A percentile compares a stretch with the other conserved stretches of the same genome.
phyloP scores from a whole-genome alignment of 2,329 filamentous ascomycete species.

The Pseudogymnoascus sp. region DNA sequence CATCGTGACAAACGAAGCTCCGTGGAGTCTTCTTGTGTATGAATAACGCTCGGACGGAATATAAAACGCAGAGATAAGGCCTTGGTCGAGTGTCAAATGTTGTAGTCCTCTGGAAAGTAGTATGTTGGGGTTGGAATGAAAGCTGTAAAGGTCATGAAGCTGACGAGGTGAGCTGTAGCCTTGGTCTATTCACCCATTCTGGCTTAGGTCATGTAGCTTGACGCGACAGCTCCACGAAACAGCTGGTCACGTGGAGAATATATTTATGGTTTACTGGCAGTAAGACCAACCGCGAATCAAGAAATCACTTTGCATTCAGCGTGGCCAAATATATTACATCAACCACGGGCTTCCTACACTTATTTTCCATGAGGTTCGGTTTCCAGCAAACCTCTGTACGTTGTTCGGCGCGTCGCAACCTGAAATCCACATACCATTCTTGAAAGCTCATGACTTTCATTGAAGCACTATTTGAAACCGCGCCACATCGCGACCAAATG shows the following conservation, averaged over 20 bases:
- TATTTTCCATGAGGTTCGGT: constrained; percentile 2
- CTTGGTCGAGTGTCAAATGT: constrained; percentile 4
- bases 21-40: constrained; percentile 6
- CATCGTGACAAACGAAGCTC: constrained; percentile 50
- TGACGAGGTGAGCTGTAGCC: constrained; percentile 43
- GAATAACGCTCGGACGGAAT: neutral
- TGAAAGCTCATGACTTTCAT: neutral
- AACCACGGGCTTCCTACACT: neutral
- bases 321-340: neutral
- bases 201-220: constrained; percentile 2
- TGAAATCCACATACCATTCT: neutral
- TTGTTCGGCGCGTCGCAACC: neutral
- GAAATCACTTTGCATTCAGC: constrained; percentile 1
- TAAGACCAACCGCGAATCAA: neutral
- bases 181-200: constrained; percentile 16
- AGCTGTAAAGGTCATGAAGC: constrained; percentile 29
- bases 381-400: constrained; percentile 3
- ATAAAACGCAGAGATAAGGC: neutral
- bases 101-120: constrained; percentile 19
- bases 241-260: neutral
- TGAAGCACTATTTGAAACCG: neutral
- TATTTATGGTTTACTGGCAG: constrained; percentile 6
- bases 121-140: constrained; percentile 19
- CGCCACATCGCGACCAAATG: constrained; percentile 1
- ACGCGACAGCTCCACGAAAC: constrained; percentile 8